A percentile compares a stretch with the other conserved stretches of the same genome.
These are phyloP conservation scores for Beauveria sp. DNA, from an alignment of 2,329 filamentous ascomycete genomes.

Conservation along the genomic window DNA sequence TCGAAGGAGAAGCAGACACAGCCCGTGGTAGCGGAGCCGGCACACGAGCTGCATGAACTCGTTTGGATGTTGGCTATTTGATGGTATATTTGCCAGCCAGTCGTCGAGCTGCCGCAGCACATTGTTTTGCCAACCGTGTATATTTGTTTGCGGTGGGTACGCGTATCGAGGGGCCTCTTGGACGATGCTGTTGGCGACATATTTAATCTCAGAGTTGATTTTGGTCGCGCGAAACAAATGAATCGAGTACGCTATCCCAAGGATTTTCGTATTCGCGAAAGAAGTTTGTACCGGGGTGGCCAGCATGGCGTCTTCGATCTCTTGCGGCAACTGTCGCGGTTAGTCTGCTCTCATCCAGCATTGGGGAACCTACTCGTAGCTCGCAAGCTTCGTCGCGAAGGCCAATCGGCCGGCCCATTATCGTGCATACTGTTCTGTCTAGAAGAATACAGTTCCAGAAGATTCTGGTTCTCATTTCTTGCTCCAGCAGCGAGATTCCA, in stretches of 20 bases:
- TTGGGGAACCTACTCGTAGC: constrained; percentile 31
- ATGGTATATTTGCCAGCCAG: constrained; percentile 33
- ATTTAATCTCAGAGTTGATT: constrained; percentile 51
- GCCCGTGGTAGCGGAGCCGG: constrained; percentile 37
- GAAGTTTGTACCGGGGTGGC: neutral
- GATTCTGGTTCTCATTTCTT: constrained; percentile 46
- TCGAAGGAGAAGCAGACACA: constrained; percentile 41
- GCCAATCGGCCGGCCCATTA: constrained; percentile 49
- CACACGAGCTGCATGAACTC: constrained; percentile 27
- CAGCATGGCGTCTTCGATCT: constrained; percentile 18
- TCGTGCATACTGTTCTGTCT: constrained; percentile 44
- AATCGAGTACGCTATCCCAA: constrained; percentile 35
- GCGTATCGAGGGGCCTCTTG: constrained; percentile 39
- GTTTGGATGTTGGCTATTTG: constrained; percentile 9
- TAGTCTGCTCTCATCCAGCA: constrained; percentile 6
- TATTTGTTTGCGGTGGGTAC: constrained; percentile 37
- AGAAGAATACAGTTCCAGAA: constrained; percentile 48
- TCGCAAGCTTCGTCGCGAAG: constrained; percentile 48
- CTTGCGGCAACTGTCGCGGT: constrained; percentile 22
- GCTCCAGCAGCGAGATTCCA: constrained; percentile 38
- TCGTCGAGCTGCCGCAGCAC: constrained; percentile 31
- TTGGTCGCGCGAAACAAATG: constrained; percentile 40
- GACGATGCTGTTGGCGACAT: constrained; percentile 45
- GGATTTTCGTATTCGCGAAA: constrained; percentile 10
- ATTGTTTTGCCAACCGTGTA: constrained; percentile 37